phyloP scores from a whole-genome alignment of 2,329 filamentous ascomycete genomes.

The Boeremia exigua region DNA sequence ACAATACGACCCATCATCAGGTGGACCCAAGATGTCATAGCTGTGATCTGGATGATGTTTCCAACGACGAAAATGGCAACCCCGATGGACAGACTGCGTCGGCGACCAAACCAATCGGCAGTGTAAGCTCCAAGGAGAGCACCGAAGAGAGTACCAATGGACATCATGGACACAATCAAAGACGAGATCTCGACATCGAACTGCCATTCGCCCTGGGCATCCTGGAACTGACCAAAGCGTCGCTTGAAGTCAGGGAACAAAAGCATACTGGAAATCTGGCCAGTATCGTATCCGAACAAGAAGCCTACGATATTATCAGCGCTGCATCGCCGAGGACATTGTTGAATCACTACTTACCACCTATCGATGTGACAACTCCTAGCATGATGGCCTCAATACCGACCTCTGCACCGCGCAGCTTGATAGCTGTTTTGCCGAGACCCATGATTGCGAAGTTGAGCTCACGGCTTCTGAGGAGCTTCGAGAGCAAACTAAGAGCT shows the following conservation, averaged over 20 bases:
- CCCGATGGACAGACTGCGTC: constrained; percentile 56
- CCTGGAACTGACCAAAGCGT: constrained; percentile 59
- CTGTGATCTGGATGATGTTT: constrained; percentile 53
- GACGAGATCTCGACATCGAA: constrained; percentile 55
- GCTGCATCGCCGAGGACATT: not conserved
- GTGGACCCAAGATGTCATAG: constrained; percentile 50
- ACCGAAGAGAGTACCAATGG: constrained; percentile 52
- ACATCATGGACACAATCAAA: constrained; percentile 43
- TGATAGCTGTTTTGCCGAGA: constrained; percentile 36
- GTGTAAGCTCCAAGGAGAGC: constrained; percentile 54
- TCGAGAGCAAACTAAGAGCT: not conserved
- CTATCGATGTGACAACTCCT: constrained; percentile 62
- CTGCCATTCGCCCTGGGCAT: constrained; percentile 47
- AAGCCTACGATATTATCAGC: constrained; percentile 41
- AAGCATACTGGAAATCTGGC: constrained; percentile 49
- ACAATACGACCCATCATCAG: constrained; percentile 57
- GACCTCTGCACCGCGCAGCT: constrained; percentile 40
- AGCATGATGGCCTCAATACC: constrained; percentile 57
- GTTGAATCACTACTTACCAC: constrained; percentile 47
- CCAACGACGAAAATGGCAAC: constrained; percentile 54
- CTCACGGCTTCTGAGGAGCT: not conserved
- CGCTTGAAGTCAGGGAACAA: constrained; percentile 58
- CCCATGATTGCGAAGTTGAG: constrained; percentile 27
- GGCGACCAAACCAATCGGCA: constrained; percentile 60
- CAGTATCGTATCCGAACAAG: constrained; percentile 67